Evolutionary conservation across 2,329 filamentous ascomycete genomes (phyloP).

Genomic region (Pyrenochaeta sp.): DNA sequence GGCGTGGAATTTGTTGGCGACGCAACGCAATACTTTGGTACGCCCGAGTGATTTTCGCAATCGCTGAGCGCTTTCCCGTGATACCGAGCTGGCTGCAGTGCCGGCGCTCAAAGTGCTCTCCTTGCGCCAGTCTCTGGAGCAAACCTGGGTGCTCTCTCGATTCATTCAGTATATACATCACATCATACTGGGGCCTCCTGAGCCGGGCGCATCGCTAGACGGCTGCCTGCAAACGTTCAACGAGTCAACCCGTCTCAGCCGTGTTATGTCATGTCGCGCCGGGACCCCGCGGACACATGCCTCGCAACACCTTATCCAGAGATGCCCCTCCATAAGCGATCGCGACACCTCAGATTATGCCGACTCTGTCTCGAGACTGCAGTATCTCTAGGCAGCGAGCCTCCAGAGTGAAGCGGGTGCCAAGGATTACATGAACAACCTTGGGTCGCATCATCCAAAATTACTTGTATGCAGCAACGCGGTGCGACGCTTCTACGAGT

Average conservation of each 20-base stretch:
- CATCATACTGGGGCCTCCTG: constrained; percentile 30
- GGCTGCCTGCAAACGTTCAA: constrained; percentile 32
- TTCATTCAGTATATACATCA: constrained; percentile 8
- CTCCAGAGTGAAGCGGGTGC: not conserved
- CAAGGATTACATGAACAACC: not conserved
- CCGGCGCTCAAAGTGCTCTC: not conserved
- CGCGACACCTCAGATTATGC: not conserved
- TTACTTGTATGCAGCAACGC: not conserved
- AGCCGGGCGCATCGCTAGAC: constrained; percentile 24
- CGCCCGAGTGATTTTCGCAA: not conserved
- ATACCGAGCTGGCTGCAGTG: too few species aligned
- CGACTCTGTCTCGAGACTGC: not conserved
- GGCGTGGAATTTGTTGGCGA: constrained; percentile 23
- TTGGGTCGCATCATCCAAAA: not conserved
- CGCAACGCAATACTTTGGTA: constrained; percentile 11
- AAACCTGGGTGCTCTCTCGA: not conserved
- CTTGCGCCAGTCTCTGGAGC: not conserved
- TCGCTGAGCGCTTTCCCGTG: not conserved
- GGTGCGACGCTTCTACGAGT: not conserved
- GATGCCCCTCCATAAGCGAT: not conserved
- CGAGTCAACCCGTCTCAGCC: constrained; percentile 32
- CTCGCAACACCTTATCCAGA: constrained; percentile 1
- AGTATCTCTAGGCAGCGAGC: not conserved
- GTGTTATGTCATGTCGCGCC: constrained; percentile 22
- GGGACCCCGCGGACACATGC: constrained; percentile 8